Percentiles rank a stretch among this genome's conserved stretches.
These are phyloP conservation scores for Endothia cerciana DNA, from an alignment of 2,329 filamentous ascomycete genomes.

Conservation along the genomic window DNA sequence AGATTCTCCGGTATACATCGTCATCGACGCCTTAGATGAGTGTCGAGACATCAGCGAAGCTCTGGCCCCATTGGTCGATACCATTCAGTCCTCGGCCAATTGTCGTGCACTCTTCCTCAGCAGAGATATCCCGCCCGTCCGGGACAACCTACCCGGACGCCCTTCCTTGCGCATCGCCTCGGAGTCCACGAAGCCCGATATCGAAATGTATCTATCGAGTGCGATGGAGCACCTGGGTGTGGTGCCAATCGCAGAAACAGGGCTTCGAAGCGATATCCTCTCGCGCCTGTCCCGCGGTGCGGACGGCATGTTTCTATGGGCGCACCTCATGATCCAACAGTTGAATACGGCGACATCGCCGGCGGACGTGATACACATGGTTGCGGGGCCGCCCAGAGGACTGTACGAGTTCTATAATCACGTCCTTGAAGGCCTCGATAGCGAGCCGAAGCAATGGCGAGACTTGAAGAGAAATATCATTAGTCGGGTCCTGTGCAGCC, in stretches of 20 bases:
- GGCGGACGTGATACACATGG: not conserved
- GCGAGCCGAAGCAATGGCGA: not conserved
- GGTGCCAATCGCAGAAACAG: not conserved
- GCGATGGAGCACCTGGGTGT: not conserved
- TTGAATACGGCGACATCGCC: not conserved
- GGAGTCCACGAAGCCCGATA: not conserved
- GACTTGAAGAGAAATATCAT: not conserved
- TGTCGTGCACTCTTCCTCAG: conserved; percentile 4
- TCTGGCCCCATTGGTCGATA: not conserved
- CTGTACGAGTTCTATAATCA: not conserved
- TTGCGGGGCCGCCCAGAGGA: not conserved
- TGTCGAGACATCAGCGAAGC: not conserved
- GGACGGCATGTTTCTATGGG: conserved; percentile 10
- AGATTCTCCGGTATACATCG: not conserved
- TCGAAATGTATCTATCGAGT: conserved; percentile 7
- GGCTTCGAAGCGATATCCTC: not conserved
- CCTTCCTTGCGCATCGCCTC: conserved; percentile 2
- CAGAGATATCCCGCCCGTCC: not conserved
- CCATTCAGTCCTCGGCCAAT: conserved; percentile 1
- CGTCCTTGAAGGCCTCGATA: not conserved
- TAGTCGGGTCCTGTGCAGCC: conserved; percentile 3
- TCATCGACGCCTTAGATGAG: conserved; percentile 1
- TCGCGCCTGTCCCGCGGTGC: not conserved
- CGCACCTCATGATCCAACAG: conserved; percentile 1
- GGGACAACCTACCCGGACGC: not conserved